Conservation (phyloP, 2,329 filamentous ascomycete species). For the Aureobasidium sp. region DNA sequence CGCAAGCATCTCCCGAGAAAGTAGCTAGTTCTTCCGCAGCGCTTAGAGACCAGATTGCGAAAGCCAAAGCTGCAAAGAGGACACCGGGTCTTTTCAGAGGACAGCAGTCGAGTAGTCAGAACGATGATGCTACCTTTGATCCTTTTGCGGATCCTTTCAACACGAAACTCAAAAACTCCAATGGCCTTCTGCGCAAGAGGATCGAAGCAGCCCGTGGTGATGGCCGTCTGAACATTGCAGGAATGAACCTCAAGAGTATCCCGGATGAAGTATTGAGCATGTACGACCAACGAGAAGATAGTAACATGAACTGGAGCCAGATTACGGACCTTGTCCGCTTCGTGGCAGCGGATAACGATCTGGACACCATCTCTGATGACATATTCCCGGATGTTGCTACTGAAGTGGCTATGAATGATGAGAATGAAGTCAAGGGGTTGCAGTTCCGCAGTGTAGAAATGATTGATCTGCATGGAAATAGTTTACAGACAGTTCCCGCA, state of each 20-base stretch:
- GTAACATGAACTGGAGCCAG: slow-evolving; percentile 75
- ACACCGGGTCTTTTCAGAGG: background rate
- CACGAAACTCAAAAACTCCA: slow-evolving; percentile 50
- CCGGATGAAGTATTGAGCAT: slow-evolving; percentile 79
- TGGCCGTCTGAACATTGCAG: slow-evolving; percentile 81
- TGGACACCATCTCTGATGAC: slow-evolving; percentile 62
- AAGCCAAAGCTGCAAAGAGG: slow-evolving; percentile 66
- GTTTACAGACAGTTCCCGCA: slow-evolving; percentile 61
- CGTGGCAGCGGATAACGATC: slow-evolving; percentile 81
- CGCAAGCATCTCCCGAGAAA: background rate
- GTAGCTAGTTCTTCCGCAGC: slow-evolving; percentile 57
- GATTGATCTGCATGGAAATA: slow-evolving; percentile 80
- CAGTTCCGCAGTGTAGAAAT: slow-evolving; percentile 77
- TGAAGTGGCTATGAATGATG: slow-evolving; percentile 53
- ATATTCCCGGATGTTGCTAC: slow-evolving; percentile 65
- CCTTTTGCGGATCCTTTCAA: slow-evolving; percentile 63
- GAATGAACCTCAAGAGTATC: slow-evolving; percentile 69
- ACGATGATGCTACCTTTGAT: slow-evolving; percentile 49
- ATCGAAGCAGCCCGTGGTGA: slow-evolving; percentile 65
- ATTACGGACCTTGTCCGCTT: slow-evolving; percentile 79
- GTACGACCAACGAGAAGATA: slow-evolving; percentile 65
- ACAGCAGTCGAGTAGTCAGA: slow-evolving; percentile 18
- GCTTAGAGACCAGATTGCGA: slow-evolving; percentile 83
- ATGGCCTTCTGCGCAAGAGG: slow-evolving; percentile 64
- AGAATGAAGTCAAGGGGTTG: slow-evolving; percentile 54